phyloP scores from a whole-genome alignment of 2,329 filamentous ascomycete genomes.

The Cladosporium halotolerans region DNA sequence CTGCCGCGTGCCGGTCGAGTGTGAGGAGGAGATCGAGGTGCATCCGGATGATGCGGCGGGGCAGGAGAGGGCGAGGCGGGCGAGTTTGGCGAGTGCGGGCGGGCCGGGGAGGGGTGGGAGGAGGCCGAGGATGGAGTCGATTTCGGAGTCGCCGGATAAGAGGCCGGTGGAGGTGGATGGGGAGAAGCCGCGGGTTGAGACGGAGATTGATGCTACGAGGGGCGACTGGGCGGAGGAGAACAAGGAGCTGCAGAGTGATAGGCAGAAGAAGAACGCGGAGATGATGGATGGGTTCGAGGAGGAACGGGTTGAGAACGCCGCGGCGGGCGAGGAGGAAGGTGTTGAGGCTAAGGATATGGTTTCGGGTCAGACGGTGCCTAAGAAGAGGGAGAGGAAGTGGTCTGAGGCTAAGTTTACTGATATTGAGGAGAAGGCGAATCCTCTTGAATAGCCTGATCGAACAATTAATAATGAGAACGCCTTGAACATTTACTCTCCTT shows the following conservation, averaged over 20 bases:
- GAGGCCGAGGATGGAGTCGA: slow-evolving; percentile 25
- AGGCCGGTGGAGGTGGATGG: background rate
- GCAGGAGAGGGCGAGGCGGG: slow-evolving; percentile 1
- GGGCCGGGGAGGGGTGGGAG: background rate
- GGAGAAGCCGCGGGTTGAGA: background rate
- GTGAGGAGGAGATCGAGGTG: slow-evolving; percentile 26
- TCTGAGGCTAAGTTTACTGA: slow-evolving; percentile 21
- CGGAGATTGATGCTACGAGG: slow-evolving; percentile 7
- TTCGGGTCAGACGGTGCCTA: background rate
- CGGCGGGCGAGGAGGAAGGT: slow-evolving; percentile 15
- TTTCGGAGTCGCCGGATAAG: slow-evolving; percentile 16
- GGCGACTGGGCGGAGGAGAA: slow-evolving; percentile 1
- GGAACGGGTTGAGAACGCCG: slow-evolving; percentile 3
- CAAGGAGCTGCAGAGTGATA: background rate
- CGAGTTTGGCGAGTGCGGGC: background rate
- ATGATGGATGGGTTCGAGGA: slow-evolving; percentile 11
- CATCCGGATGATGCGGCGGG: slow-evolving; percentile 3
- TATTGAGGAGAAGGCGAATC: slow-evolving; percentile 27
- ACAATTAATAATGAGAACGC: too few species aligned
- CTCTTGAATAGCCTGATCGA: slow-evolving; percentile 15
- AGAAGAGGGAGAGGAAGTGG: too few species aligned
- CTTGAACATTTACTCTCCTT: too few species aligned
- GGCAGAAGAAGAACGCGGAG: slow-evolving; percentile 1
- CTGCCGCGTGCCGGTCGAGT: slow-evolving; percentile 61
- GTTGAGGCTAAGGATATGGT: slow-evolving; percentile 7